Evolutionary conservation across 164 flowering plant genomes (phyloP).

Genomic region (Umbellularia californica): DNA sequence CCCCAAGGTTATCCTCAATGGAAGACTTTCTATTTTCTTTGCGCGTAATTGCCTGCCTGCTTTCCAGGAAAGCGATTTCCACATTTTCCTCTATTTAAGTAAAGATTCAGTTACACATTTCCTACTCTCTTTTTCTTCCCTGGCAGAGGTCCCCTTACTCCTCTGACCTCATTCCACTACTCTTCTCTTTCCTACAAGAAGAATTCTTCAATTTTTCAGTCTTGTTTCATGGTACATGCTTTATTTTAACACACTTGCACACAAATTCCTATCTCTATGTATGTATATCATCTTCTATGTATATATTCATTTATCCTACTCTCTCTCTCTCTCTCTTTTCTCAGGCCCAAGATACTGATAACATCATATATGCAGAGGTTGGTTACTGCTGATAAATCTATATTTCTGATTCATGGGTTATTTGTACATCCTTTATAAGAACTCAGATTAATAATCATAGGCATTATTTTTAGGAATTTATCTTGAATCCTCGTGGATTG

Average conservation of each 20-base stretch:
- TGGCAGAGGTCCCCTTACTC: not conserved
- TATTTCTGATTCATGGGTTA: not conserved
- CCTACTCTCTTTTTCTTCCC: not conserved
- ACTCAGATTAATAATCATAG: not conserved
- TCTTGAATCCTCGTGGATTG: slow-evolving; percentile 4
- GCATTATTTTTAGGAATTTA: not conserved
- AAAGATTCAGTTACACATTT: not conserved
- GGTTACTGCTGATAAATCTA: not conserved
- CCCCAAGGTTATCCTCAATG: too few species aligned
- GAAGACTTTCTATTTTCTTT: too few species aligned
- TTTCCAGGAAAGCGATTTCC: too few species aligned
- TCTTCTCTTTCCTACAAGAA: not conserved
- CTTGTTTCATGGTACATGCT: not conserved
- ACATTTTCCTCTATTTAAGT: slow-evolving; percentile 1
- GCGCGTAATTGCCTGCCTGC: too few species aligned
- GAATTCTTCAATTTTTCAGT: not conserved
- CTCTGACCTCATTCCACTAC: not conserved
- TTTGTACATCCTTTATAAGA: not conserved
- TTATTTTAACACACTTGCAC: not conserved
- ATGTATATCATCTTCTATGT: not conserved
- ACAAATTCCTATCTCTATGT: not conserved
- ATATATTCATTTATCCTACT: not conserved
- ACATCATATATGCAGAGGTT: slow-evolving; percentile 15
- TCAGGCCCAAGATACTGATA: slow-evolving; percentile 5
- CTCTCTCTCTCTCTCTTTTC: not conserved